phyloP scores from a whole-genome alignment of 2,329 filamentous ascomycete species.

The Diaporthe sp. region DNA sequence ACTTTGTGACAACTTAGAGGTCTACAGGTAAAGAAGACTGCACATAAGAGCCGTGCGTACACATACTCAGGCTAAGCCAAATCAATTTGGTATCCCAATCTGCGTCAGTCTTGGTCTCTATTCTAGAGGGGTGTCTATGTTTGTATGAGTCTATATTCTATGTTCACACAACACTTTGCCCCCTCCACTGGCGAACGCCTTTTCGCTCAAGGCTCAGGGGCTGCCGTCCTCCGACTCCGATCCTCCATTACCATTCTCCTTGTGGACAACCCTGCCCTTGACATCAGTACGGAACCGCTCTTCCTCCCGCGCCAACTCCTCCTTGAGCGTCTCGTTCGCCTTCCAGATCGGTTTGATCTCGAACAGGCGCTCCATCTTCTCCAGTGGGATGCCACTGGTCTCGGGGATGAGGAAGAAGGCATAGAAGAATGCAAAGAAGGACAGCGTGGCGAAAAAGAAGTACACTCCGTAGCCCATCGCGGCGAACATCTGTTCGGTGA shows the following conservation, averaged over 20 bases:
- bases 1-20: too few relatives aligned
- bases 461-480: constrained; percentile 74
- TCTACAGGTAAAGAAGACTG: too few relatives aligned
- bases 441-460: constrained; percentile 77
- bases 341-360: constrained; percentile 59
- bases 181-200: background rate
- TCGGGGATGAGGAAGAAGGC: constrained; percentile 75
- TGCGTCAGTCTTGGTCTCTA: background rate
- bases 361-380: constrained; percentile 76
- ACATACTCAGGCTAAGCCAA: too few relatives aligned
- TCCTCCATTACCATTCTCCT: constrained; percentile 11
- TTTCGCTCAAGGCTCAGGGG: background rate
- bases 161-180: background rate
- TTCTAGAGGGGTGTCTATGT: background rate
- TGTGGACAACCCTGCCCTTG: background rate
- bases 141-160: constrained; percentile 1
- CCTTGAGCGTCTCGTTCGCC: constrained; percentile 61
- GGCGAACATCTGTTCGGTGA: constrained; percentile 76
- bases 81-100: too few relatives aligned
- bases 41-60: too few relatives aligned
- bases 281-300: constrained; percentile 47
- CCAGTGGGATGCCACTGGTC: constrained; percentile 75
- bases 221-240: constrained; percentile 19
- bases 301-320: constrained; percentile 55
- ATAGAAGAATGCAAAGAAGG: constrained; percentile 70